Conservation (phyloP, 163 green algal species). For the Volvox carteri region DNA sequence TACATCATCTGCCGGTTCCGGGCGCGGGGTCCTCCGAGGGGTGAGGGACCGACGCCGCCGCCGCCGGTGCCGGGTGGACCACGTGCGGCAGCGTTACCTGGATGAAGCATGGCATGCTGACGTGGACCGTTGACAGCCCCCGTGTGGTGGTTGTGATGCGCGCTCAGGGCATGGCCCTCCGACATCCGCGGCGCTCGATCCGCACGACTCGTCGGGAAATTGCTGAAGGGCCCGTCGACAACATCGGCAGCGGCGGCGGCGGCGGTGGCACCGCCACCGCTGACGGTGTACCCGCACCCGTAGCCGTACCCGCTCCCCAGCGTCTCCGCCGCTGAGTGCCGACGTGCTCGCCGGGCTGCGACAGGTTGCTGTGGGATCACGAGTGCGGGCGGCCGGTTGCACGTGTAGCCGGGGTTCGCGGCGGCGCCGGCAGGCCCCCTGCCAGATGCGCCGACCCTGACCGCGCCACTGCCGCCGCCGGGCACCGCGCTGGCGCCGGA, state of each 20-base stretch:
- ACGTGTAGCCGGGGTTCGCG: background rate
- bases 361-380: background rate
- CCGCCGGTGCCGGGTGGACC: background rate
- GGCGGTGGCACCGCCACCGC: background rate
- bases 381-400: background rate
- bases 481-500: background rate
- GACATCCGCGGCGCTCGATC: background rate
- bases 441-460: background rate
- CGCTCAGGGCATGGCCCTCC: background rate
- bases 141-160: background rate
- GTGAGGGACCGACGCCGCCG: background rate
- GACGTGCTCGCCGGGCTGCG: background rate
- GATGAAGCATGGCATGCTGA: background rate
- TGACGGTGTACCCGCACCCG: background rate
- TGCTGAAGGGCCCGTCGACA: background rate
- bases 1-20: background rate
- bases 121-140: background rate
- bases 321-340: conserved; percentile 1
- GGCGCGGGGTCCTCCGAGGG: background rate
- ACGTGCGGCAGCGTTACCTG: background rate
- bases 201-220: background rate
- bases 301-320: background rate
- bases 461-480: no score
- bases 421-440: background rate
- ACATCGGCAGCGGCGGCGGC: background rate